Evolutionary conservation across 495 filamentous ascomycete genomes (phyloP), one percentile per base, ranked within the genome.

Genomic region (Lophium mytilinum): DNA sequence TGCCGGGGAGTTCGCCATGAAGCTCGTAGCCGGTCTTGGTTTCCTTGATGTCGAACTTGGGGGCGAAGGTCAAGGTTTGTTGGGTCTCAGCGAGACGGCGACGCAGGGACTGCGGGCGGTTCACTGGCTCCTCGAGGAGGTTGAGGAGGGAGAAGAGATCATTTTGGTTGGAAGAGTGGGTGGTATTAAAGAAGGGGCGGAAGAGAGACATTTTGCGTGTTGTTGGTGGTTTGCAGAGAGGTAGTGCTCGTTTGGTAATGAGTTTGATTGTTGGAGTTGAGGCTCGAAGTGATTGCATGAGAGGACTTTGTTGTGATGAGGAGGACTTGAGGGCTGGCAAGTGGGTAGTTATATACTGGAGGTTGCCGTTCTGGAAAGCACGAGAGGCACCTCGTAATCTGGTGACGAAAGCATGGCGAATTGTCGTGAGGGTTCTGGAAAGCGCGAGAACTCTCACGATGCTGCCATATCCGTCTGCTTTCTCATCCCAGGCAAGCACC

Each of bases 1-100:
- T 77, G 39, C 92, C 92, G 0, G 92, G 89, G 0, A 96, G 79
- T 70, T 96, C 92, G 63, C 90, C 90, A 64, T 93, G 83, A 1
- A 97, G 83, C 63, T 90, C 80, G 71, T 92, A 97, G 62, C 67
- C 68, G 12, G 82, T 66, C 41, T 78, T 74, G 1, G 75, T 70
- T 72, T 95, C 90, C 55, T 79, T 78, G 45, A 95, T 78, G 67
- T 96, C 91, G 72, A 96, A 96, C 58, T 81, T 81, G 1, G 89
- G 89, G 9, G 73, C 68, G 75, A 89, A 90, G 47, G 77, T 72
- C 19, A 64, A 71, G 33, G 70, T 17, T 9, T 43, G 58, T 9
- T 43, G 58, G 64, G 24, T 56, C 59, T 45, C 52, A 49, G 40
- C 56, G 37, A 30, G 24, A 30, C 24, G 24, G 24, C 24, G 33